phyloP scores from a whole-genome alignment of 441 rosid species.

The Manihot esculenta region DNA sequence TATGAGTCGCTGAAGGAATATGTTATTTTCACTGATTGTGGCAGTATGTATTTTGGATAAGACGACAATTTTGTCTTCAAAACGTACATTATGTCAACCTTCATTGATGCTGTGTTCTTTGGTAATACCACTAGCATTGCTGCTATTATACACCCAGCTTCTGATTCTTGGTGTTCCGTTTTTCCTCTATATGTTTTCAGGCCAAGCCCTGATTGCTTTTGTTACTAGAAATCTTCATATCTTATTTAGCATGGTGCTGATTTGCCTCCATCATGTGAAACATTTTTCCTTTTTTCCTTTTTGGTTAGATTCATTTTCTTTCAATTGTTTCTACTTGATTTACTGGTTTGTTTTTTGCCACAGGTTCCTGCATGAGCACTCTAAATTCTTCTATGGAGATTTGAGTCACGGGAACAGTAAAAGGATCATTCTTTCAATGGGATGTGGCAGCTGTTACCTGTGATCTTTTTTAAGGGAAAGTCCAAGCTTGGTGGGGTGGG shows the following conservation, averaged over 20 bases:
- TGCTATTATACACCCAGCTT: not conserved
- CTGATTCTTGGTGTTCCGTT: not conserved
- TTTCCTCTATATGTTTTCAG: not conserved
- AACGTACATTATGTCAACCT: not conserved
- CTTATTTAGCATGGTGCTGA: not conserved
- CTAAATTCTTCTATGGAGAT: conserved; percentile 14
- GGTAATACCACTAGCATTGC: not conserved
- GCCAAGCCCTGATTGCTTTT: not conserved
- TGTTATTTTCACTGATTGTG: not conserved
- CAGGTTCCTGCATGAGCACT: conserved; percentile 28
- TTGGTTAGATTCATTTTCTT: not conserved
- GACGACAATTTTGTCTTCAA: not conserved
- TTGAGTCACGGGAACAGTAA: conserved; percentile 20
- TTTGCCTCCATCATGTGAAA: not conserved
- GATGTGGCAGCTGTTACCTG: conserved; percentile 19
- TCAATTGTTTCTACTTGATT: not conserved
- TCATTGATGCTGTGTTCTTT: not conserved
- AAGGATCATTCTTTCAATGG: conserved; percentile 24
- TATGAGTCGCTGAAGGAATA: not conserved
- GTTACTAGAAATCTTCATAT: not conserved
- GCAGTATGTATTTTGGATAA: not conserved
- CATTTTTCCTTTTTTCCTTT: not conserved
- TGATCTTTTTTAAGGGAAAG: conserved; percentile 16
- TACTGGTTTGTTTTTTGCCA: not conserved
- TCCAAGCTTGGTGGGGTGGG: conserved; percentile 23